Percentiles rank a stretch among this genome's conserved stretches.
phyloP scores from a whole-genome alignment of 257 asterid genomes.

The Fraxinus quadrangulata region DNA sequence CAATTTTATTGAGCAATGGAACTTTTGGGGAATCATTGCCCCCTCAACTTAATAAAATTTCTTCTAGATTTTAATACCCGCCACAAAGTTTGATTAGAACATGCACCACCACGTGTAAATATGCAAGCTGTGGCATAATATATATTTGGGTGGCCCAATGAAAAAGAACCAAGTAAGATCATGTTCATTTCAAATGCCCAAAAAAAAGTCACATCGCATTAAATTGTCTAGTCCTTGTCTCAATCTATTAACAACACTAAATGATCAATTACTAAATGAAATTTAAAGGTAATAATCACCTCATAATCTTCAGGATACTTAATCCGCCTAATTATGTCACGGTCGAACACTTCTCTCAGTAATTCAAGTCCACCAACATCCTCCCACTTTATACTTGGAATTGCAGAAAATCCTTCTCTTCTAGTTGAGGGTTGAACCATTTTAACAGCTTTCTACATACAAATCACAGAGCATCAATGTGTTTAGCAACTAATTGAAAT shows the following conservation, averaged over 20 bases:
- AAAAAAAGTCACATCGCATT: not conserved
- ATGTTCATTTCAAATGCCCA: not conserved
- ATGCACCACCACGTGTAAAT: no score
- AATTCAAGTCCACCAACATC: slow-evolving; percentile 84
- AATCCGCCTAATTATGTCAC: slow-evolving; percentile 60
- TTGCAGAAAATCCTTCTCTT: slow-evolving; percentile 86
- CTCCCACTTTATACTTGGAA: slow-evolving; percentile 89
- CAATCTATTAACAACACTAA: slow-evolving; percentile 15
- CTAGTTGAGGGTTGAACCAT: slow-evolving; percentile 78
- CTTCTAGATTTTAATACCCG: not conserved
- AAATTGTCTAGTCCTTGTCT: not conserved
- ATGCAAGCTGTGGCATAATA: not conserved
- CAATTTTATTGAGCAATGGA: not conserved
- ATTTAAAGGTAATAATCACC: slow-evolving; percentile 39
- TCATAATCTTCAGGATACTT: slow-evolving; percentile 71
- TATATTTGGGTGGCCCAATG: not conserved
- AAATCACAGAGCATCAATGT: not conserved
- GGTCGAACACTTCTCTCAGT: slow-evolving; percentile 64
- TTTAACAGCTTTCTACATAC: slow-evolving; percentile 76
- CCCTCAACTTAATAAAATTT: not conserved
- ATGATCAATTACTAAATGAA: slow-evolving; percentile 4
- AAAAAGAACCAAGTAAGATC: not conserved
- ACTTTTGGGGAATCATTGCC: not conserved
- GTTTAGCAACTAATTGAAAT: slow-evolving; percentile 4
- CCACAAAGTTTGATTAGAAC: not conserved